phyloP scores from a whole-genome alignment of 2,329 filamentous ascomycete genomes.

The Tympanopsis confertula region DNA sequence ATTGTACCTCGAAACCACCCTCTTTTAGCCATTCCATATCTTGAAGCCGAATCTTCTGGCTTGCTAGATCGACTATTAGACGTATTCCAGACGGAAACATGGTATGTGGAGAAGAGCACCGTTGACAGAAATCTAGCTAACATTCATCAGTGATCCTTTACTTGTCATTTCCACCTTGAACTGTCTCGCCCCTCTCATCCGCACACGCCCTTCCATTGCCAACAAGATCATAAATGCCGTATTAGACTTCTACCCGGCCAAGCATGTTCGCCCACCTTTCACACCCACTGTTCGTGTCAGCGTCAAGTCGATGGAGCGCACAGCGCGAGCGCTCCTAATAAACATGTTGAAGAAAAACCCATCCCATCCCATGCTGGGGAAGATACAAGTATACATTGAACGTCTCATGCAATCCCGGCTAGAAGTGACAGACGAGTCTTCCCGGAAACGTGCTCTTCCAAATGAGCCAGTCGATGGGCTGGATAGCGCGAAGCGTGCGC shows the following conservation, averaged over 20 bases:
- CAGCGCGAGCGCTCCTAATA: conserved; percentile 69
- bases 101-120: conserved; percentile 37
- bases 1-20: conserved; percentile 77
- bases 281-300: conserved; percentile 71
- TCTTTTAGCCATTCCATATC: conserved; percentile 63
- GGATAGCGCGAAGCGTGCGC: conserved; percentile 73
- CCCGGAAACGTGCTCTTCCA: conserved; percentile 65
- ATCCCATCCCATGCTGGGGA: conserved; percentile 60
- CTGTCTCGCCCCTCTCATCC: conserved; percentile 70
- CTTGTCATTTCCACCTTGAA: conserved; percentile 87
- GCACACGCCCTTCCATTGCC: conserved; percentile 67
- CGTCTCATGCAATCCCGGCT: conserved; percentile 66
- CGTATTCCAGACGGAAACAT: conserved; percentile 75
- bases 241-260: conserved; percentile 83
- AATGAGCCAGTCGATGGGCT: conserved; percentile 60
- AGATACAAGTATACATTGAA: conserved; percentile 81
- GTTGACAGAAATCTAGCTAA: conserved; percentile 11
- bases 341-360: conserved; percentile 76
- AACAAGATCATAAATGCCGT: conserved; percentile 78
- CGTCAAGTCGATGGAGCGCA: conserved; percentile 90
- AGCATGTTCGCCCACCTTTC: conserved; percentile 64
- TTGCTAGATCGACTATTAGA: conserved; percentile 78
- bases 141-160: conserved; percentile 59
- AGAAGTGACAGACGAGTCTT: conserved; percentile 69
- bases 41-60: conserved; percentile 88